Evolutionary conservation across 305 asterid genomes (phyloP).

Genomic region (Stenogyne calaminthoides): DNA sequence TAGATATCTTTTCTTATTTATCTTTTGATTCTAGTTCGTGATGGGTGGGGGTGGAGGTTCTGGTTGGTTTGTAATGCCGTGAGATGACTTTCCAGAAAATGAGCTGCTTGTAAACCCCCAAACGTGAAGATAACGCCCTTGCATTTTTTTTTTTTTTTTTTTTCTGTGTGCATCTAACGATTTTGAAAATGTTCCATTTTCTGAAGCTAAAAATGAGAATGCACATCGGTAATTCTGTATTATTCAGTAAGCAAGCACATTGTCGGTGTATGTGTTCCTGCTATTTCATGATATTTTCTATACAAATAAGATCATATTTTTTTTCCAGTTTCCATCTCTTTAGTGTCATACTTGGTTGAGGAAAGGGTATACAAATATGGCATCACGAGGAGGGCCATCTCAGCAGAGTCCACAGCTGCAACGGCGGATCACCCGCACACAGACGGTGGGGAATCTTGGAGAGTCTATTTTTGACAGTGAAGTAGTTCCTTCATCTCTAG

Average conservation of each 20-base stretch:
- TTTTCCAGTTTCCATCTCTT: background rate
- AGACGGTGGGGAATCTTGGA: constrained; percentile 89
- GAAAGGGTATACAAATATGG: constrained; percentile 46
- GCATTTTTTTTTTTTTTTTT: background rate
- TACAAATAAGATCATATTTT: too few relatives aligned
- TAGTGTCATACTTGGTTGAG: constrained; percentile 27
- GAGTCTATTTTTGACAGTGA: constrained; percentile 93
- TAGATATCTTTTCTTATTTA: background rate
- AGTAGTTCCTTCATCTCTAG: constrained; percentile 96
- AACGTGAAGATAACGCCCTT: background rate
- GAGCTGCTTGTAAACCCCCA: background rate
- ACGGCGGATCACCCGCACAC: constrained; percentile 88
- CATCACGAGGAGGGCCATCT: constrained; percentile 74
- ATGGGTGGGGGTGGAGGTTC: background rate
- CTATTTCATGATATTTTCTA: background rate
- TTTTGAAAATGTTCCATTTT: background rate
- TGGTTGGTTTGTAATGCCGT: background rate
- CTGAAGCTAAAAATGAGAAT: constrained; percentile 12
- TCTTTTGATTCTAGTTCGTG: background rate
- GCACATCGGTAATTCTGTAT: background rate
- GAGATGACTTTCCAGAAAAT: background rate
- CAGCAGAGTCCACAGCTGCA: constrained; percentile 67
- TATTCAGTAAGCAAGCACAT: constrained; percentile 6
- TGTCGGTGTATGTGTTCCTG: background rate
- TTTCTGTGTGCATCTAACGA: background rate